A percentile compares a stretch with the other conserved stretches of the same genome.
Conservation (phyloP, 2,329 filamentous ascomycete genomes). For the Aspergillus sp. region DNA sequence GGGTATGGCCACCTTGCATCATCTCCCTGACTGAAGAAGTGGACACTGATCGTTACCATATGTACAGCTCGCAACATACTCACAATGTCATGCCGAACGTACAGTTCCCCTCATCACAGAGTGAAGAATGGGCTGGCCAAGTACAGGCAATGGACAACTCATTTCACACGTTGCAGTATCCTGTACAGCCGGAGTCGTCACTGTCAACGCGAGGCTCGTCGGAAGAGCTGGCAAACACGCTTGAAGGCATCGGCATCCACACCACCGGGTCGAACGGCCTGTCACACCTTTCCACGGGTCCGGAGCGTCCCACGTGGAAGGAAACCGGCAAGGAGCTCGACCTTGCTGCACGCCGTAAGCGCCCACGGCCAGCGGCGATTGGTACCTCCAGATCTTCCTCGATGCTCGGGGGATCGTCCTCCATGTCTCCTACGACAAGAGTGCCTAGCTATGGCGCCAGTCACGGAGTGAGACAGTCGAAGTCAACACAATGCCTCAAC, state of each 20-base stretch:
- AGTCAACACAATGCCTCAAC: constrained; percentile 45
- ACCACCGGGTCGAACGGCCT: constrained; percentile 21
- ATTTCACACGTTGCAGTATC: constrained; percentile 32
- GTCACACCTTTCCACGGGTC: constrained; percentile 24
- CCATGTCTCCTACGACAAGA: constrained; percentile 41
- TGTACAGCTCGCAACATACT: constrained; percentile 16
- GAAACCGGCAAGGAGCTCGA: constrained; percentile 42
- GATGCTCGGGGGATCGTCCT: constrained; percentile 36
- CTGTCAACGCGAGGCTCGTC: constrained; percentile 31
- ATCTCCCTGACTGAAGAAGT: constrained; percentile 16
- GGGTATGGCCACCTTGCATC: constrained; percentile 17
- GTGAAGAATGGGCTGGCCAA: constrained; percentile 27
- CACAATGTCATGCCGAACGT: constrained; percentile 5
- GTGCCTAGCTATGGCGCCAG: constrained; percentile 29
- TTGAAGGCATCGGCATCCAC: constrained; percentile 37
- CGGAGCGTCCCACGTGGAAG: constrained; percentile 30
- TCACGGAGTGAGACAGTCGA: constrained; percentile 45
- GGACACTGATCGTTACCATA: constrained; percentile 14
- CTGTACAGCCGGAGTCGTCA: constrained; percentile 30
- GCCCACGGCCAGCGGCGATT: constrained; percentile 46
- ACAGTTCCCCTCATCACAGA: constrained; percentile 11
- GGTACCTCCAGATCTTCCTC: constrained; percentile 40
- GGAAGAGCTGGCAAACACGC: constrained; percentile 31
- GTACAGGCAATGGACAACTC: constrained; percentile 19
- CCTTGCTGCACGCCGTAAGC: constrained; percentile 45